Percentiles rank a stretch among this genome's conserved stretches.
phyloP scores from a whole-genome alignment of 2,329 filamentous ascomycete species.

The Aspergillus pseudotamarii region DNA sequence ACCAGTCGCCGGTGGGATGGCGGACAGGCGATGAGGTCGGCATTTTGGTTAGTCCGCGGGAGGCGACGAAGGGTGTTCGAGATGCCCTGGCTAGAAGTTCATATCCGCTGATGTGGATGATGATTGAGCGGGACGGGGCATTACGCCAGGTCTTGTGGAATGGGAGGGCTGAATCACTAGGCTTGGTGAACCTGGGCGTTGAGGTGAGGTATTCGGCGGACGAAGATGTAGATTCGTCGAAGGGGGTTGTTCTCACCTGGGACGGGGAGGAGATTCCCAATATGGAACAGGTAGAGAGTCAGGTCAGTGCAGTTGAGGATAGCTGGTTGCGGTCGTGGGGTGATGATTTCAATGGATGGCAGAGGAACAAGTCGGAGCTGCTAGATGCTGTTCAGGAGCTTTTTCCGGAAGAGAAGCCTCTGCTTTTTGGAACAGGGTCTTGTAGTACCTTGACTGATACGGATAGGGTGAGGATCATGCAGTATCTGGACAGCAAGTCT shows the following conservation, averaged over 20 bases:
- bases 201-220: constrained; percentile 36
- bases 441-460: constrained; percentile 23
- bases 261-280: constrained; percentile 36
- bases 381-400: constrained; percentile 32
- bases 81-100: constrained; percentile 68
- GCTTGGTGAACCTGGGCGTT: constrained; percentile 42
- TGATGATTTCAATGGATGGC: not conserved
- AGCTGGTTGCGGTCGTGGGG: not conserved
- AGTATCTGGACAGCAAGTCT: not conserved
- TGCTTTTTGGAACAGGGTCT: constrained; percentile 9
- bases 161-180: constrained; percentile 40
- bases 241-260: constrained; percentile 39
- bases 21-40: constrained; percentile 66
- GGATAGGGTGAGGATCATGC: constrained; percentile 25
- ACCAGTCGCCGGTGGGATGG: constrained; percentile 74
- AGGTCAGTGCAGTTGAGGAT: constrained; percentile 28
- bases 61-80: constrained; percentile 77
- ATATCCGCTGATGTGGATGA: constrained; percentile 70
- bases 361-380: constrained; percentile 24
- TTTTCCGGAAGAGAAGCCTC: constrained; percentile 29
- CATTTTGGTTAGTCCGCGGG: constrained; percentile 67
- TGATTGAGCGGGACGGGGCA: constrained; percentile 41
- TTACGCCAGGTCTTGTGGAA: constrained; percentile 52
- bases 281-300: constrained; percentile 36
- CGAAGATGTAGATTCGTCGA: constrained; percentile 20